A percentile compares a stretch with the other conserved stretches of the same genome.
Conservation (phyloP, 2,329 filamentous ascomycete species). For the Colletotrichum sp. region DNA sequence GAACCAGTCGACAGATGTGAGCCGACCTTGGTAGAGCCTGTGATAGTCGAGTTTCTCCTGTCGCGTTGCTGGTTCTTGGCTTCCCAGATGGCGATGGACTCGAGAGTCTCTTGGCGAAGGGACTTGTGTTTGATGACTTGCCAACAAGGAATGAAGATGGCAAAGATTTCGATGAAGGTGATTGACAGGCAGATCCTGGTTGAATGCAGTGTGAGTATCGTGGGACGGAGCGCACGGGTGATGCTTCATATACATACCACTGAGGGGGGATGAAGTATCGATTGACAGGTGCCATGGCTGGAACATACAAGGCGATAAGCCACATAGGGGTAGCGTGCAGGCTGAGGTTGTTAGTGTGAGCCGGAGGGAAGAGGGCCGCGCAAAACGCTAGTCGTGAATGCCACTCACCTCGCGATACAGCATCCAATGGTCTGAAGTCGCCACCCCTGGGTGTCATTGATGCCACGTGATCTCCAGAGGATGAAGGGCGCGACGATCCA, state of each 20-base stretch:
- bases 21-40: constrained; percentile 31
- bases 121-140: constrained; percentile 54
- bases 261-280: constrained; percentile 63
- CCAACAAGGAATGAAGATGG: constrained; percentile 67
- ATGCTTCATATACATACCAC: constrained; percentile 52
- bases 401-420: constrained; percentile 47
- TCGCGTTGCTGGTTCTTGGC: constrained; percentile 27
- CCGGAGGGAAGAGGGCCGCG: background rate
- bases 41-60: constrained; percentile 19
- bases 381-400: background rate
- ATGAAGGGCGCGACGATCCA: constrained; percentile 66
- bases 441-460: constrained; percentile 72
- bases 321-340: constrained; percentile 71
- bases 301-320: constrained; percentile 63
- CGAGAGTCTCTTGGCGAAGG: constrained; percentile 52
- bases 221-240: background rate
- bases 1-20: background rate
- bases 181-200: constrained; percentile 63
- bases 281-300: constrained; percentile 57
- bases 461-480: constrained; percentile 64
- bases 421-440: constrained; percentile 64
- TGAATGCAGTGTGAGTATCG: background rate
- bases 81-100: constrained; percentile 55
- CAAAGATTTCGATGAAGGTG: constrained; percentile 66
- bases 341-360: constrained; percentile 35